Evolutionary conservation across 2,329 filamentous ascomycete species (phyloP).

Genomic region (Ophiostoma ulmi): DNA sequence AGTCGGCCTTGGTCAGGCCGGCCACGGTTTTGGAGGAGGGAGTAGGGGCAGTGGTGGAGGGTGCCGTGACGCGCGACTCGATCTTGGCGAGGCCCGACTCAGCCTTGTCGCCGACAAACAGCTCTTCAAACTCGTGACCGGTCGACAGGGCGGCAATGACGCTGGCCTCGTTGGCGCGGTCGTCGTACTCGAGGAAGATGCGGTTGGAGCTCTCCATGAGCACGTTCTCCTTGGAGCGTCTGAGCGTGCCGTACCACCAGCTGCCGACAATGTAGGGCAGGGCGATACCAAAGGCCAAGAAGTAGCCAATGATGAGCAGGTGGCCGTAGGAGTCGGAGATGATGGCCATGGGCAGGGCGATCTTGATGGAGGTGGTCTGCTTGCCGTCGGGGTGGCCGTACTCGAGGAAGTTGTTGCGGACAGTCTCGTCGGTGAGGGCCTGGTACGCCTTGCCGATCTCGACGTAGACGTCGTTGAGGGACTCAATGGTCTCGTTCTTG

Average conservation of each 20-base stretch:
- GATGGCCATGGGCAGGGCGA: conserved; percentile 88
- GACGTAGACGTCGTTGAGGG: conserved; percentile 81
- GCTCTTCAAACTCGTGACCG: conserved; percentile 76
- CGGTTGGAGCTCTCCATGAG: conserved; percentile 90
- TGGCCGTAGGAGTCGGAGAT: conserved; percentile 91
- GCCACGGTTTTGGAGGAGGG: not conserved
- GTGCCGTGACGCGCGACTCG: conserved; percentile 62
- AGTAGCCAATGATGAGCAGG: conserved; percentile 88
- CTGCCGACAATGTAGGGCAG: conserved; percentile 89
- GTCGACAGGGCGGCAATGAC: conserved; percentile 76
- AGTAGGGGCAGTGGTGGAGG: conserved; percentile 42
- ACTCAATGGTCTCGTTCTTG: conserved; percentile 85
- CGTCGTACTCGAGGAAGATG: conserved; percentile 88
- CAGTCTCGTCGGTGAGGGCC: conserved; percentile 91
- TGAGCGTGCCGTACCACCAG: conserved; percentile 98
- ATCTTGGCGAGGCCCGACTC: conserved; percentile 77
- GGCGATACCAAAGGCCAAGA: conserved; percentile 77
- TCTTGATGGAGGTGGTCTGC: conserved; percentile 96
- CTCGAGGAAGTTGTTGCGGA: conserved; percentile 93
- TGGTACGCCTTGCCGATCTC: conserved; percentile 98
- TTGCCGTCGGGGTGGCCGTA: conserved; percentile 97
- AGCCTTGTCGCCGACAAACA: conserved; percentile 70
- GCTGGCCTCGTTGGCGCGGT: conserved; percentile 72
- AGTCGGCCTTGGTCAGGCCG: conserved; percentile 67
- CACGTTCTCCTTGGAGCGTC: conserved; percentile 87